Conservation (phyloP, 805 yeast species). For the Teunomyces lycoperdinae region DNA sequence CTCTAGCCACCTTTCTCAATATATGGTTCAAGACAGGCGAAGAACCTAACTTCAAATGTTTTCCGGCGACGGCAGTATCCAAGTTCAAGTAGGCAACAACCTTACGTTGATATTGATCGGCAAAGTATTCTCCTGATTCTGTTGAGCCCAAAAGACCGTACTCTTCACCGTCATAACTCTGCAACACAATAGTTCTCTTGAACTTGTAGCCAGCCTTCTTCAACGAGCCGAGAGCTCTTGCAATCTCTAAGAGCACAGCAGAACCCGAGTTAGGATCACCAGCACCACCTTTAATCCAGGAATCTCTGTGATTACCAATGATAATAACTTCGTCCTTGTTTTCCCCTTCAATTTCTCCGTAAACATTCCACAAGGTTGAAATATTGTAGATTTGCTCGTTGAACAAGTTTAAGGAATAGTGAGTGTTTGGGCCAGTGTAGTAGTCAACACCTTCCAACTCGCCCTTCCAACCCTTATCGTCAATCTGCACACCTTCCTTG, state of each 20-base stretch:
- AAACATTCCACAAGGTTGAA: constrained; percentile 41
- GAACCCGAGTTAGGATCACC: constrained; percentile 47
- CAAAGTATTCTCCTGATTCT: constrained; percentile 51
- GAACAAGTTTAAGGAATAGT: constrained; percentile 38
- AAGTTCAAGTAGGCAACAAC: constrained; percentile 52
- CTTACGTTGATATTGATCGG: constrained; percentile 35
- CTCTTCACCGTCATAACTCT: constrained; percentile 45
- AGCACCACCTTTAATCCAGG: constrained; percentile 49
- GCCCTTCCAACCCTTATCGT: constrained; percentile 32
- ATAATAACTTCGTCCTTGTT: constrained; percentile 37
- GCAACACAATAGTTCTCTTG: constrained; percentile 37
- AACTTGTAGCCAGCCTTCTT: constrained; percentile 36
- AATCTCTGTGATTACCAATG: constrained; percentile 46
- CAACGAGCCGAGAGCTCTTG: constrained; percentile 41
- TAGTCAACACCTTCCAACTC: constrained; percentile 40
- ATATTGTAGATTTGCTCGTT: constrained; percentile 39
- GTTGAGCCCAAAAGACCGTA: constrained; percentile 56
- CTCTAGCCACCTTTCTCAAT: constrained; percentile 43
- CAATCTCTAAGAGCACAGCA: constrained; percentile 41
- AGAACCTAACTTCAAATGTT: constrained; percentile 43
- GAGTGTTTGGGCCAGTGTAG: constrained; percentile 37
- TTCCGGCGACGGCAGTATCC: constrained; percentile 54
- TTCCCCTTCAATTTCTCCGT: constrained; percentile 43
- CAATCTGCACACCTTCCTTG: constrained; percentile 30
- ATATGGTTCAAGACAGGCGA: constrained; percentile 56